phyloP scores from a whole-genome alignment of 2,329 filamentous ascomycete species.

The Phaeosphaeria sp. region DNA sequence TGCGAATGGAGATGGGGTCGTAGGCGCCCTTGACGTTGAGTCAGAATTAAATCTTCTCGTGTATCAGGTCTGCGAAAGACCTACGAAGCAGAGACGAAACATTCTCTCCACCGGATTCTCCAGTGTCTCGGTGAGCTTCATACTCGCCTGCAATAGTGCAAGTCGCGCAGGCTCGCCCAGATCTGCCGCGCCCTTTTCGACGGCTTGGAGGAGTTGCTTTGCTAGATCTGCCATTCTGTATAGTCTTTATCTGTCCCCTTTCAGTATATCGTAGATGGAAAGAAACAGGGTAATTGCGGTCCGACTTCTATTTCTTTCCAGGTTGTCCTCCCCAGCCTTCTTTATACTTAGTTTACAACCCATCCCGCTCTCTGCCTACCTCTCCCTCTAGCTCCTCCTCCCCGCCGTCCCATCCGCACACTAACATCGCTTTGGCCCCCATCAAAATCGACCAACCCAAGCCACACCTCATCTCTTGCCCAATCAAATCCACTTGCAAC shows the following conservation, averaged over 20 bases:
- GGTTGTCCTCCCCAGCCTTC: too few relatives aligned
- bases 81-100: conserved; percentile 9
- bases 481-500: not conserved
- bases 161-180: conserved; percentile 14
- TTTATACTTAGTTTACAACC: too few relatives aligned
- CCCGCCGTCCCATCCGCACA: too few relatives aligned
- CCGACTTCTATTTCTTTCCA: too few relatives aligned
- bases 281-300: too few relatives aligned
- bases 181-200: conserved; percentile 6
- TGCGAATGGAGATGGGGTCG: conserved; percentile 11
- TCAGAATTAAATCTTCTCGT: not conserved
- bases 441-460: not conserved
- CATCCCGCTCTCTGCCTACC: too few relatives aligned
- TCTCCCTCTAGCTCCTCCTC: too few relatives aligned
- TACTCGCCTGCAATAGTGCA: conserved; percentile 8
- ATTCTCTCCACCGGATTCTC: conserved; percentile 15
- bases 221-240: conserved; percentile 1
- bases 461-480: not conserved
- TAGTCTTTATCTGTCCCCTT: not conserved
- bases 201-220: conserved; percentile 5
- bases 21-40: not conserved
- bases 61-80: not conserved
- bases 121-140: conserved; percentile 10
- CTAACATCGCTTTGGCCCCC: not conserved
- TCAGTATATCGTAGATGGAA: not conserved